These are phyloP conservation scores for Naganishia randhawae DNA, from an alignment of 768 basidiomycete species.

Conservation along the genomic window DNA sequence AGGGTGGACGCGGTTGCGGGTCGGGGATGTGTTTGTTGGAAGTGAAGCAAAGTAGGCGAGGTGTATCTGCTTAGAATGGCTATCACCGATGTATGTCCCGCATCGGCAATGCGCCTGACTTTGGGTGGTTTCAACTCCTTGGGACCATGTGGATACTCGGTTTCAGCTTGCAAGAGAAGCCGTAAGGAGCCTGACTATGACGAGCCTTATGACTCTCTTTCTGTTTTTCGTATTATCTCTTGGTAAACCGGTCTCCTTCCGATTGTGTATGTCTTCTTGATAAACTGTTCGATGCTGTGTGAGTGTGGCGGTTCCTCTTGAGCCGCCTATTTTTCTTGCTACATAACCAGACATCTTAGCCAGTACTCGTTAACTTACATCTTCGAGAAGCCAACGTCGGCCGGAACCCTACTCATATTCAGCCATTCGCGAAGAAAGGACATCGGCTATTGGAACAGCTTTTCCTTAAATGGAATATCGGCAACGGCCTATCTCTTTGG, in stretches of 20 bases:
- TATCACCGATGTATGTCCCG: neutral
- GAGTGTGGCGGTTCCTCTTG: too few relatives aligned
- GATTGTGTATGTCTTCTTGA: too few relatives aligned
- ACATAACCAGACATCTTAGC: neutral
- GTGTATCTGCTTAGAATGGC: neutral
- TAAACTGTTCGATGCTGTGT: neutral
- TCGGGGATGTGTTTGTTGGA: conserved; percentile 58
- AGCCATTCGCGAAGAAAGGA: too few relatives aligned
- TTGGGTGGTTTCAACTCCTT: too few relatives aligned
- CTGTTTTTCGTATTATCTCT: neutral
- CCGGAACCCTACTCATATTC: too few relatives aligned
- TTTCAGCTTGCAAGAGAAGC: neutral
- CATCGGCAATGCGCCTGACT: too few relatives aligned
- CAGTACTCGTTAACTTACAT: too few relatives aligned
- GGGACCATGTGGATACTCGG: too few relatives aligned
- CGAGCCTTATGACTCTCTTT: neutral
- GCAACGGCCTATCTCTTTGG: neutral
- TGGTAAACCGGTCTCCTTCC: neutral
- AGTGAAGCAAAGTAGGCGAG: conserved; percentile 6
- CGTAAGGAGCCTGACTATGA: neutral
- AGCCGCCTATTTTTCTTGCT: neutral
- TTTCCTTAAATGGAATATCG: neutral
- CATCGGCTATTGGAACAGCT: neutral
- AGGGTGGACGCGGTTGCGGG: conserved; percentile 87
- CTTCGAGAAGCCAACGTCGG: too few relatives aligned